phyloP scores from a whole-genome alignment of 805 yeast species.

The Schwanniomyces yamadae region DNA sequence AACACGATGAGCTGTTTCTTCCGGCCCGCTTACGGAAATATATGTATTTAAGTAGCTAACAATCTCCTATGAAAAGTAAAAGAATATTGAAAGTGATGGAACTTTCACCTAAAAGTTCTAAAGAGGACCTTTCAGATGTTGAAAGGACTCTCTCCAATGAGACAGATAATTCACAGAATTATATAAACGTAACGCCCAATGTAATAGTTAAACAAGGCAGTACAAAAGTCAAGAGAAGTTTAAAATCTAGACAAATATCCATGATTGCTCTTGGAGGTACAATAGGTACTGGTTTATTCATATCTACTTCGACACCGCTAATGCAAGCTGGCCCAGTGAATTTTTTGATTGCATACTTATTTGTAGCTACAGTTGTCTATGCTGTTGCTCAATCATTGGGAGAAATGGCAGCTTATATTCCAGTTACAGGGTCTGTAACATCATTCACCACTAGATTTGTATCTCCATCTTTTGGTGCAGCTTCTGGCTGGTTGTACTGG shows the following conservation, averaged over 20 bases:
- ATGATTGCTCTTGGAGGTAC: slow-evolving; percentile 70
- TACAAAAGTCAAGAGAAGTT: slow-evolving; percentile 31
- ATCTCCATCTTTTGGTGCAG: slow-evolving; percentile 62
- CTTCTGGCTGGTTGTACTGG: slow-evolving; percentile 49
- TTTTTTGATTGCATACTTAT: slow-evolving; percentile 55
- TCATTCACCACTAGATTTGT: slow-evolving; percentile 61
- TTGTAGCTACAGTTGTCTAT: slow-evolving; percentile 58
- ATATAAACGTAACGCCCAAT: too few relatives aligned
- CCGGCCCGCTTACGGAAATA: too few relatives aligned
- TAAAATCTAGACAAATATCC: slow-evolving; percentile 59
- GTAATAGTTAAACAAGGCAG: too few relatives aligned
- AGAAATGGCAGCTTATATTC: slow-evolving; percentile 59
- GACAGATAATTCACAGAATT: too few relatives aligned
- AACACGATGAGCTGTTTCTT: too few relatives aligned
- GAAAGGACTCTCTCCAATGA: too few relatives aligned
- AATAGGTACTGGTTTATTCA: slow-evolving; percentile 66
- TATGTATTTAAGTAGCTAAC: too few relatives aligned
- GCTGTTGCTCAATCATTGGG: slow-evolving; percentile 30
- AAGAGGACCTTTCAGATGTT: too few relatives aligned
- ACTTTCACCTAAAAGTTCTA: too few relatives aligned
- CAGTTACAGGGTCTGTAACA: slow-evolving; percentile 63
- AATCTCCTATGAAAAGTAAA: too few relatives aligned
- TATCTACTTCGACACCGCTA: slow-evolving; percentile 44
- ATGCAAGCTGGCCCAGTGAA: slow-evolving; percentile 56
- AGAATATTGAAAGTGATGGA: too few relatives aligned